Conservation (phyloP, 345 rosid genomes). For the Anastatica hierochuntica region DNA sequence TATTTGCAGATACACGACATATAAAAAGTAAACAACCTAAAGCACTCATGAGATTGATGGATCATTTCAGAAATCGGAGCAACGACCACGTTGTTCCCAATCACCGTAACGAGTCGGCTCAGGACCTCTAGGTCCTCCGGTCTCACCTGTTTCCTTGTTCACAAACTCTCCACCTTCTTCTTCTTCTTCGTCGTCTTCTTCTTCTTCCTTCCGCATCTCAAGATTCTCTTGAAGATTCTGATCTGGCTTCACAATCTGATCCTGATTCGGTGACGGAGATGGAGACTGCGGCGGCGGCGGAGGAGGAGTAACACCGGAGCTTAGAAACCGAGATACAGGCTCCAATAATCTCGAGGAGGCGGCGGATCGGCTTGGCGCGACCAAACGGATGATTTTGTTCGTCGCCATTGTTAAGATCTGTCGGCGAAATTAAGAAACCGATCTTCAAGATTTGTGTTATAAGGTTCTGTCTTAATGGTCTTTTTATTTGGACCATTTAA, state of each 20-base stretch:
- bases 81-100: constrained; percentile 90
- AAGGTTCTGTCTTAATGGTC: not conserved
- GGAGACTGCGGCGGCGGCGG: too few relatives aligned
- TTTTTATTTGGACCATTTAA: not conserved
- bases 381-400: constrained; percentile 10
- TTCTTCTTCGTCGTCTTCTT: constrained; percentile 22
- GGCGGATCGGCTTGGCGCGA: constrained; percentile 12
- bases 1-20: too few relatives aligned
- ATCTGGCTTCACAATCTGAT: constrained; percentile 15
- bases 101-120: constrained; percentile 95
- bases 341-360: constrained; percentile 2
- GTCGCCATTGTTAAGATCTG: constrained; percentile 16
- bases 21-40: not conserved
- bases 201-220: constrained; percentile 9
- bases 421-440: not conserved
- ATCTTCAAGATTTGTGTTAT: too few relatives aligned
- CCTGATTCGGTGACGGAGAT: too few relatives aligned
- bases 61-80: constrained; percentile 60
- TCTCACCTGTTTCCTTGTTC: constrained; percentile 69
- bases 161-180: constrained; percentile 32
- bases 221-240: constrained; percentile 15
- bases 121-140: constrained; percentile 79
- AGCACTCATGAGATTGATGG: not conserved
- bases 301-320: constrained; percentile 11
- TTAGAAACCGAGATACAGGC: constrained; percentile 17